A percentile compares a stretch with the other conserved stretches of the same genome.
phyloP scores from a whole-genome alignment of 78 protist species.

The Dictyostelium firmibasis region DNA sequence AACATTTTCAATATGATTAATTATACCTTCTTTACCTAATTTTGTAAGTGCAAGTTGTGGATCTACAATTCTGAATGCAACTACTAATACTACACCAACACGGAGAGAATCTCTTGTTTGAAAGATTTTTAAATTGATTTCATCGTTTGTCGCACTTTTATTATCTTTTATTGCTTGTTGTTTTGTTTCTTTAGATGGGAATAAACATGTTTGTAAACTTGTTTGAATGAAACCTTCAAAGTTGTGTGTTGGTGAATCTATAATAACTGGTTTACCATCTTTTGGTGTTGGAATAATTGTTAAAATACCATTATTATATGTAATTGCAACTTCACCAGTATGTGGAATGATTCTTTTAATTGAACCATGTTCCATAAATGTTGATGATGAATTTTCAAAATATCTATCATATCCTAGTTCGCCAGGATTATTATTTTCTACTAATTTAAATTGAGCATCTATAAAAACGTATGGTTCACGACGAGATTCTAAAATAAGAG shows the following conservation, averaged over 20 bases:
- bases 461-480: slow-evolving; percentile 51
- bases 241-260: slow-evolving; percentile 49
- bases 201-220: slow-evolving; percentile 33
- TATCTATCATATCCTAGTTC: not conserved
- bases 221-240: slow-evolving; percentile 52
- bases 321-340: slow-evolving; percentile 73
- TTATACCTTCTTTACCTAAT: slow-evolving; percentile 55
- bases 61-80: slow-evolving; percentile 57
- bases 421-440: not conserved
- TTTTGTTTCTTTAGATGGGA: slow-evolving; percentile 68
- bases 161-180: slow-evolving; percentile 10
- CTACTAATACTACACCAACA: slow-evolving; percentile 63
- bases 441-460: slow-evolving; percentile 33
- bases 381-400: slow-evolving; percentile 1
- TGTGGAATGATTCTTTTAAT: slow-evolving; percentile 55
- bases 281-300: slow-evolving; percentile 53
- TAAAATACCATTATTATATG: slow-evolving; percentile 51
- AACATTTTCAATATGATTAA: slow-evolving; percentile 43
- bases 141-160: slow-evolving; percentile 26
- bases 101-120: slow-evolving; percentile 66
- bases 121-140: slow-evolving; percentile 48
- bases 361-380: slow-evolving; percentile 47
- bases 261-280: slow-evolving; percentile 29
- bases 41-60: slow-evolving; percentile 43
- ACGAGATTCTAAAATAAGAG: slow-evolving; percentile 36